A percentile compares a stretch with the other conserved stretches of the same genome.
phyloP scores from a whole-genome alignment of 2,329 filamentous ascomycete species.

The Tolypocladium inflatum region DNA sequence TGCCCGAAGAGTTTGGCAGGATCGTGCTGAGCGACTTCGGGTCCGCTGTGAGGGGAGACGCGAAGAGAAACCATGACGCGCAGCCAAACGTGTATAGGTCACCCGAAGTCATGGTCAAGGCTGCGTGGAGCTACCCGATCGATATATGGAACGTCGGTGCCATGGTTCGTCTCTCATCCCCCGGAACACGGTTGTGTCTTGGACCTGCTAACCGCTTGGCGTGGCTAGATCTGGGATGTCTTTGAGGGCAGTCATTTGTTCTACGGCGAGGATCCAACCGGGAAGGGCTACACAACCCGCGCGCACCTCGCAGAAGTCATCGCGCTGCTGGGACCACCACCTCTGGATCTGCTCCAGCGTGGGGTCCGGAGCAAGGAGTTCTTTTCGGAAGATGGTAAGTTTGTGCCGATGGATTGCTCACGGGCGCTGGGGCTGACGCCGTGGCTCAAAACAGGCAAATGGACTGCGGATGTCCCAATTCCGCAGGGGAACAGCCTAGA shows the following conservation, averaged over 20 bases:
- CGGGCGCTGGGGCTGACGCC: too few relatives aligned
- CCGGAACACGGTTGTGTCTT: too few relatives aligned
- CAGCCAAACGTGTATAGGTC: slow-evolving; percentile 31
- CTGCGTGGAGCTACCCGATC: slow-evolving; percentile 33
- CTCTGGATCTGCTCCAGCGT: slow-evolving; percentile 20
- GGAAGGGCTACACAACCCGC: slow-evolving; percentile 27
- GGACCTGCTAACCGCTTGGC: background rate
- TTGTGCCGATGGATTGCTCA: background rate
- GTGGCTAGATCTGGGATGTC: slow-evolving; percentile 35
- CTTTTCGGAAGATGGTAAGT: slow-evolving; percentile 25
- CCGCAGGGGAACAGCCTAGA: slow-evolving; percentile 18
- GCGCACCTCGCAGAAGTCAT: slow-evolving; percentile 40
- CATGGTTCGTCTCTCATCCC: slow-evolving; percentile 25
- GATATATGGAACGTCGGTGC: slow-evolving; percentile 45
- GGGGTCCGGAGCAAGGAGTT: slow-evolving; percentile 24
- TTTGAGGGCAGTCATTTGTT: slow-evolving; percentile 37
- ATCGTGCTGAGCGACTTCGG: slow-evolving; percentile 41
- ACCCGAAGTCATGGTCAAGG: slow-evolving; percentile 36
- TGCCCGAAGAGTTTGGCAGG: slow-evolving; percentile 19
- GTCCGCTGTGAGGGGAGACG: slow-evolving; percentile 27
- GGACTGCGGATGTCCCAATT: slow-evolving; percentile 12
- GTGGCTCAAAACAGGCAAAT: slow-evolving; percentile 13
- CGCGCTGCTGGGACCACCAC: slow-evolving; percentile 32
- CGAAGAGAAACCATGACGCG: slow-evolving; percentile 20
- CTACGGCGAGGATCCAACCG: slow-evolving; percentile 26